Evolutionary conservation across 2,329 filamentous ascomycete species (phyloP), one percentile per base, ranked within the genome.

Genomic region (Lasiodiplodia citricola): DNA sequence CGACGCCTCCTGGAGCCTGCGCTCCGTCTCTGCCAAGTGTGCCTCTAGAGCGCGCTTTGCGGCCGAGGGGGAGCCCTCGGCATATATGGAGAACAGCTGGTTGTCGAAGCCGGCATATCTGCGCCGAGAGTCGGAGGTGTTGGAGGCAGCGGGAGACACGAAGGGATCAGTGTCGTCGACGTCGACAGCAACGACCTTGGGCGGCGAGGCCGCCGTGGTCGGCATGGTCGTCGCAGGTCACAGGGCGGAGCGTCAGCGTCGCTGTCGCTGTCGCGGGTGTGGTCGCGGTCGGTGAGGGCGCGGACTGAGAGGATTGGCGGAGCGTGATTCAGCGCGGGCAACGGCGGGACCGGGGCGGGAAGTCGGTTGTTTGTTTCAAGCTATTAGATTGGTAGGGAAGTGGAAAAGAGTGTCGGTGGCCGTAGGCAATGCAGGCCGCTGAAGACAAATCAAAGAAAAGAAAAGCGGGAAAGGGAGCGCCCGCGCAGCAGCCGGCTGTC

Each of bases 21-120:
- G 91, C 75, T 97, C 93, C 1, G 95, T 97, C 80, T 99, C 96
- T 71, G 92, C 90, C 58, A 99, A 86, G 81, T 98, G 96, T 64
- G 94, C 93, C 80, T 97, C 91, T 55, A 99, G 85, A 55, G 94
- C 94, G 72, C 92, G 91, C 81, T 92, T 97, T 51, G 94, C 93
- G 77, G 97, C 94, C 67, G 90, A 88, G 11, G 95, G 93, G 0
- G 95, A 97, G 35, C 92, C 85, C 66, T 82, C 82, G n/a, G 93
- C 88, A 72, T 92, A 92, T 25, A 95, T 84, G 47, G 90, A 90
- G 78, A 96, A 94, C 35, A 92, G 83, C 64, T 95, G 90, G 60
- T 88, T 88, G 79, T 97, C 93, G 78, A 97, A 96, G 71, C 89
- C 87, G 67, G 93, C 94, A 80, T 92, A 96, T 72, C 94, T 90